phyloP scores from a whole-genome alignment of 768 basidiomycete genomes.

The Coprinellus micaceus region DNA sequence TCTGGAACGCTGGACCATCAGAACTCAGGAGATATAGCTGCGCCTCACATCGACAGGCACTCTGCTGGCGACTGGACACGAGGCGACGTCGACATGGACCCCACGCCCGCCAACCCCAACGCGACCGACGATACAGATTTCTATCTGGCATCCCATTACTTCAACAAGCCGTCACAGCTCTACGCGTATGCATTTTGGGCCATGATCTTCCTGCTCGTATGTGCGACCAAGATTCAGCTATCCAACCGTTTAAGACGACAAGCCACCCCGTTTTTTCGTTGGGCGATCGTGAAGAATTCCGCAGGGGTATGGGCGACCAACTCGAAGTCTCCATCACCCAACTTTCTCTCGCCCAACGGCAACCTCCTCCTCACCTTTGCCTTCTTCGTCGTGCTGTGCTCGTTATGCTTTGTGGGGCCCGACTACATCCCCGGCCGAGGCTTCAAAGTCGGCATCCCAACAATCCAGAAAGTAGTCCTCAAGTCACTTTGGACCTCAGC shows the following conservation, averaged over 20 bases:
- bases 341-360: constrained; percentile 57
- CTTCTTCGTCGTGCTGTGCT: constrained; percentile 43
- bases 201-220: neutral
- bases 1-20: no score
- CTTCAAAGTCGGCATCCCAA: constrained; percentile 34
- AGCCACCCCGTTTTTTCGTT: neutral
- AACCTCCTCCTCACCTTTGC: constrained; percentile 50
- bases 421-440: constrained; percentile 52
- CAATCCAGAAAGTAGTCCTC: constrained; percentile 28
- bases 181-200: constrained; percentile 12
- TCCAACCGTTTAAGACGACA: neutral
- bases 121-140: neutral
- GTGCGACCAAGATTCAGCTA: neutral
- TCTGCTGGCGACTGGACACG: no score
- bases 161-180: constrained; percentile 3
- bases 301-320: neutral
- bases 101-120: no score
- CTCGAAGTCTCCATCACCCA: neutral
- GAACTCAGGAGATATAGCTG: no score
- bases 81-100: no score
- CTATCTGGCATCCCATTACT: constrained; percentile 1
- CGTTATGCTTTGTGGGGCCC: constrained; percentile 38
- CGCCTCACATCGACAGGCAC: no score
- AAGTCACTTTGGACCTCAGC: constrained; percentile 68
- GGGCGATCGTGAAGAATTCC: neutral